Base-by-base conservation (phyloP, 2,329 filamentous ascomycete species). In the Furcasterigmium furcatum region DNA sequence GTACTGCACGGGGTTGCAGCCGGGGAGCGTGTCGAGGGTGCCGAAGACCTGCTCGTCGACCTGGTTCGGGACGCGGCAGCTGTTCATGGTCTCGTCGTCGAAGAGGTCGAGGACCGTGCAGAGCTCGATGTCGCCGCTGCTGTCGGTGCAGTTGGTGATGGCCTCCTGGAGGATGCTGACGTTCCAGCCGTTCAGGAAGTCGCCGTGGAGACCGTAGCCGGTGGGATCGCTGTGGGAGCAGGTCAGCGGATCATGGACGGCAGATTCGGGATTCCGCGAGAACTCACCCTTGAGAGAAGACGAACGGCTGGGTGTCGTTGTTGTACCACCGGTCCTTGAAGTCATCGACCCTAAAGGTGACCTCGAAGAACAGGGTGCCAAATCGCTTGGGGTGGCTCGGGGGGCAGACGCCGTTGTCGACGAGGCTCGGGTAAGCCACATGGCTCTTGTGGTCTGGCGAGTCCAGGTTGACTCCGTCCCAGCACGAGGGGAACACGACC, bases 121-220 rank as follows among this genome's bases (percentile, higher is more conserved):
- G 52, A 76, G 70, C 49, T 85, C 77, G 68, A 88, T 82, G 40
- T 77, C 79, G 9, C 60, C 54, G 46, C 74, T 75, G 43, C 79
- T 76, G 39, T 77, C 77, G 53, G 82, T 71, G 69, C 87, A 89
- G 42, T 71, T 77, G 57, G 85, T 73, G 54, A 88, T 80, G 52
- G 87, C 85, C 47, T 76, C 70, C 63, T 86, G 81, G 41, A 88
- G 80, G 38, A 76, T 72, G 20, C 69, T 61, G 49, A 78, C 71
- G 54, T 90, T 79, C 87, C 87, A 91, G 14, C 79, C 87, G 50
- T 86, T 80, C 53, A 86, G 64, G 67, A 91, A 90, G 63, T 91
- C 86, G 38, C 75, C 84, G 64, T 90, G 86, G 48, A 77, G 76
- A 53, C 80, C 80, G 67, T 79, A 88, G 45, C 86, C 87, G 10